These are phyloP conservation scores for Cydonia oblonga DNA, from an alignment of 331 rosid species.

Conservation along the genomic window DNA sequence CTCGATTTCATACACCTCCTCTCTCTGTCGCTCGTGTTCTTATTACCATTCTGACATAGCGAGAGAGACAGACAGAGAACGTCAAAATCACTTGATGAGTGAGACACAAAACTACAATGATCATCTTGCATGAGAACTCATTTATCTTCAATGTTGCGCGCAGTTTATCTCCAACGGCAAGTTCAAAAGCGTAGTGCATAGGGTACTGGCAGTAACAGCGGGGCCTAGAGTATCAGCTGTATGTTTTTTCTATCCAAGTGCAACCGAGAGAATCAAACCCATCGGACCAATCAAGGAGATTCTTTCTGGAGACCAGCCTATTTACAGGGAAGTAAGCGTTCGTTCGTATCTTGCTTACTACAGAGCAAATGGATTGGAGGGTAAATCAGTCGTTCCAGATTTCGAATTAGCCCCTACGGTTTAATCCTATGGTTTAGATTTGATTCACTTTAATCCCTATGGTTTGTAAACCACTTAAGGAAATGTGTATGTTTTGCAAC, in stretches of 20 bases:
- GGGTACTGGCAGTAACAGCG: conserved; percentile 41
- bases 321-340: conserved; percentile 39
- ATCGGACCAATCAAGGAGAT: conserved; percentile 54
- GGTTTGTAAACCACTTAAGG: conserved; percentile 22
- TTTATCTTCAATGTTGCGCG: neutral
- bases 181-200: conserved; percentile 64
- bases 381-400: conserved; percentile 43
- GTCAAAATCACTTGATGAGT: too few relatives aligned
- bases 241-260: conserved; percentile 57
- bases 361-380: conserved; percentile 59
- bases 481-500: conserved; percentile 75
- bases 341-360: conserved; percentile 42
- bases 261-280: conserved; percentile 17
- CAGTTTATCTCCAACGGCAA: conserved; percentile 70
- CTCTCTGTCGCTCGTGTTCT: neutral
- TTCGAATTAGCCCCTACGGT: conserved; percentile 16
- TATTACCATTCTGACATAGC: too few relatives aligned
- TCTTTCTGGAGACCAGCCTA: conserved; percentile 36
- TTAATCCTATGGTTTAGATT: too few relatives aligned
- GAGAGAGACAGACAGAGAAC: too few relatives aligned
- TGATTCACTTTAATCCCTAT: neutral
- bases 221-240: conserved; percentile 70
- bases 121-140: neutral
- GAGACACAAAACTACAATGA: too few relatives aligned
- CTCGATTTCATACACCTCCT: neutral